phyloP scores from a whole-genome alignment of 192 early-diverging fungal species.

The Coemansia sp. region DNA sequence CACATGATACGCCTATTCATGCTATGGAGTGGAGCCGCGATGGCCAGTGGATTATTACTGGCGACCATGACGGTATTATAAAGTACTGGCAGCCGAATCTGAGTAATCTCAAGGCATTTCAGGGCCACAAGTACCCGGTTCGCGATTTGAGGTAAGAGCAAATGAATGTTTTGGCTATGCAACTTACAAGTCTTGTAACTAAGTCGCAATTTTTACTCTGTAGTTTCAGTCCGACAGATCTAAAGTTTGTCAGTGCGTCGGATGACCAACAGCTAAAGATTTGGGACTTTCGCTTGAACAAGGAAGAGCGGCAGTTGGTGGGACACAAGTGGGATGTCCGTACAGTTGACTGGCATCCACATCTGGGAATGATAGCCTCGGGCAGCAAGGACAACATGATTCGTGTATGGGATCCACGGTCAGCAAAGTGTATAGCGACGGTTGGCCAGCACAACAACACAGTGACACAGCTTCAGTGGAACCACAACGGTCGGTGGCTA shows the following conservation, averaged over 20 bases:
- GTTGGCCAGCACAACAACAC: slow-evolving; percentile 95
- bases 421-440: slow-evolving; percentile 79
- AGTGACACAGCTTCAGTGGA: slow-evolving; percentile 86
- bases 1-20: slow-evolving; percentile 91
- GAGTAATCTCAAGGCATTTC: slow-evolving; percentile 86
- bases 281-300: slow-evolving; percentile 88
- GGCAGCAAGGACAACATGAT: slow-evolving; percentile 96
- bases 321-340: slow-evolving; percentile 98
- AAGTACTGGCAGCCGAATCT: slow-evolving; percentile 99
- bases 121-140: slow-evolving; percentile 85
- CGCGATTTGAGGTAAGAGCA: slow-evolving; percentile 81
- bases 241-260: slow-evolving; percentile 91
- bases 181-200: background rate
- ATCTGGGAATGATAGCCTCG: slow-evolving; percentile 87
- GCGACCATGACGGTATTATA: slow-evolving; percentile 86
- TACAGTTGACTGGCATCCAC: slow-evolving; percentile 96
- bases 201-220: background rate
- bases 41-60: slow-evolving; percentile 92
- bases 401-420: slow-evolving; percentile 96
- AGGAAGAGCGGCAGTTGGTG: slow-evolving; percentile 75
- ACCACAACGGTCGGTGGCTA: slow-evolving; percentile 97
- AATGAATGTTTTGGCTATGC: background rate
- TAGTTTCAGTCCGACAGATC: slow-evolving; percentile 92
- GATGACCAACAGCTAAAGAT: slow-evolving; percentile 96
- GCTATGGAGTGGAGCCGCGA: slow-evolving; percentile 96